Conservation (phyloP, 768 basidiomycete species). For the Suillus sp. region DNA sequence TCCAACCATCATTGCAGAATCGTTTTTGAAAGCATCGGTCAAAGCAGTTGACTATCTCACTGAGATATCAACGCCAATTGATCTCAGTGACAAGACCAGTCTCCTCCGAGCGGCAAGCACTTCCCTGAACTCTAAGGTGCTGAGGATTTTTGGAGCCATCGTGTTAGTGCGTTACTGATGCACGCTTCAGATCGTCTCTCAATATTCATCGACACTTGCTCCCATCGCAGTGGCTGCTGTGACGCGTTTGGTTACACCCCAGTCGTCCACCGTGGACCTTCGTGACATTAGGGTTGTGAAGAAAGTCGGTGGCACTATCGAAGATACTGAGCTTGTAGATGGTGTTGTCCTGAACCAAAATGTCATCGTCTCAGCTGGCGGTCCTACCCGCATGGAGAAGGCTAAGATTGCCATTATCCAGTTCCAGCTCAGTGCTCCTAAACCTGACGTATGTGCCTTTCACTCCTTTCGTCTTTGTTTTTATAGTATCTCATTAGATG, state of each 20-base stretch:
- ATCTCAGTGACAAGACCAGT: constrained; percentile 82
- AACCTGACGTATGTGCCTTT: constrained; percentile 79
- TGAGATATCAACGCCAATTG: constrained; percentile 90
- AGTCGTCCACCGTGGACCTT: constrained; percentile 94
- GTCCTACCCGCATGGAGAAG: constrained; percentile 94
- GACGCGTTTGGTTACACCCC: constrained; percentile 83
- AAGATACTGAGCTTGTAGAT: constrained; percentile 96
- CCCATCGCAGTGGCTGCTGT: constrained; percentile 98
- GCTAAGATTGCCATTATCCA: constrained; percentile 98
- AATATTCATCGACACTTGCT: constrained; percentile 97
- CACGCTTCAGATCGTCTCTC: constrained; percentile 84
- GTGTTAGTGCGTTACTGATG: constrained; percentile 3
- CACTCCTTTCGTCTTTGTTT: background rate
- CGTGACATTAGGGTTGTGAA: constrained; percentile 96
- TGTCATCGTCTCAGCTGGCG: constrained; percentile 86
- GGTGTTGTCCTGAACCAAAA: constrained; percentile 98
- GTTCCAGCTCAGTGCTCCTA: constrained; percentile 96
- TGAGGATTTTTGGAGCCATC: background rate
- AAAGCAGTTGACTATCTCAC: constrained; percentile 95
- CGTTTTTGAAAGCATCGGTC: constrained; percentile 87
- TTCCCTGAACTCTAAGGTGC: constrained; percentile 92
- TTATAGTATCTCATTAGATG: constrained; percentile 61
- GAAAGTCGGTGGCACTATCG: constrained; percentile 98
- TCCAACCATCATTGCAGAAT: constrained; percentile 95
- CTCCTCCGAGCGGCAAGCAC: constrained; percentile 93